Base-by-base conservation (phyloP, 371 early-diverging fungal species). In the Syncephalastrum racemosum region DNA sequence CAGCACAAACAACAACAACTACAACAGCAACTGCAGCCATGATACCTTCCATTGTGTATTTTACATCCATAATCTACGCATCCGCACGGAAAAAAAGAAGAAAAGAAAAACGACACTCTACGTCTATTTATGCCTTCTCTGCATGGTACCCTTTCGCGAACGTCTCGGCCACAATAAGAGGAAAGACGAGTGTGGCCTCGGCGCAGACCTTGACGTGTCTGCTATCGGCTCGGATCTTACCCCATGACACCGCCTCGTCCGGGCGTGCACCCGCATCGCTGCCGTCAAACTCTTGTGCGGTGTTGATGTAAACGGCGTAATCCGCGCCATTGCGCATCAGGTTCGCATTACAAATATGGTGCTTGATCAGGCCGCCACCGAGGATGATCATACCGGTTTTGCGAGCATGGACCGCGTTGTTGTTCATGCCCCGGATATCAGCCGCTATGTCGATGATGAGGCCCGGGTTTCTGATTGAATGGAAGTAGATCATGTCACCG, bases 341-440 rank as follows among this genome's bases (percentile, higher is more conserved):
- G 71, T 99, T 99, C 27, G 99, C 99, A 70, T 99, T 99, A 71
- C 98, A 95, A 62, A 99, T 99, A 70, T 99, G 99, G 75, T 99
- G 99, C 77, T 99, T 99, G 58, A 99, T 83, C 14, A 99, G 80
- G 15, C 99, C 99, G 60, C 98, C 97, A n/a, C 99, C 99, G 25
- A 99, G 80, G 59, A 99, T 96, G 42, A 99, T 94, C 66, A 96
- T 89, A 20, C 99, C 99, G 0, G 99, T 98, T 75, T 95, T 93
- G 61, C 91, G 88, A 14, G 94, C 94, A 79, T 88, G 92, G 0
- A 99, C 92, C 2, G 98, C 95, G 60, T 96, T 85, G 63, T 86
- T 85, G 77, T 99, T 99, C 70, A 99, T 90, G 15, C 79, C 81
- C 5, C 94, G 85, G 54, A 99, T 97, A 71, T 99, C 99, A 25